Evolutionary conservation across 371 early-diverging fungal species (phyloP), one percentile per base, ranked within the genome.

Genomic region (Mortierella sp.): DNA sequence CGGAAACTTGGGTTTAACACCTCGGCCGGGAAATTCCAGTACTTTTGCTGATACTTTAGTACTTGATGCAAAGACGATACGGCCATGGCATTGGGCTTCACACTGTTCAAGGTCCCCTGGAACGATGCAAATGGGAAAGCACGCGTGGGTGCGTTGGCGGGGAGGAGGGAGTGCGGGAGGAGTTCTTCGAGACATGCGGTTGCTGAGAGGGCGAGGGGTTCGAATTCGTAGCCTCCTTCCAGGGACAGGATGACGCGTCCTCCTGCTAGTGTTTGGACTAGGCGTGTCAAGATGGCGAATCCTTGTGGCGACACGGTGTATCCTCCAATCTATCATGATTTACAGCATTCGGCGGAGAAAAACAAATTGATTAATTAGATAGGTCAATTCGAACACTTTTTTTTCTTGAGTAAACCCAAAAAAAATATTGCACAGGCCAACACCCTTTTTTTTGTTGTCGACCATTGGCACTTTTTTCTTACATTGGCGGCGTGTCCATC

Each of bases 401-500:
- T 38, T 38, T 38, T 38, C 5, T 38, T 38, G 42, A 38, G 1
- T 38, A 38, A 38, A 38, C 42, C 42, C 42, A 38, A 38, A 38
- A 38, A 38, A n/a, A n/a, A n/a, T n/a, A n/a, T n/a, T n/a, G n/a
- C n/a, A n/a, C n/a, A n/a, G n/a, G n/a, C n/a, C n/a, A n/a, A n/a
- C n/a, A n/a, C n/a, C n/a, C n/a, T n/a, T n/a, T n/a, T n/a, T n/a
- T n/a, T n/a, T n/a, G n/a, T n/a, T n/a, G n/a, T n/a, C n/a, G n/a
- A n/a, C n/a, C n/a, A n/a, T n/a, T n/a, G n/a, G 38, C 8, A 74
- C 31, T 75, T 63, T 65, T 63, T 75, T 31, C n/a, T 70, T 91
- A 91, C 93, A 78, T 92, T 92, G 70, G 89, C 89, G n/a, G 93
- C 91, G 71, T 93, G 93, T 24, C 92, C 92, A 81, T 91, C 91